Percentiles rank a stretch among this genome's conserved stretches.
Conservation (phyloP, 1,284 basidiomycete species). For the Leccinum pseudoinsigne region DNA sequence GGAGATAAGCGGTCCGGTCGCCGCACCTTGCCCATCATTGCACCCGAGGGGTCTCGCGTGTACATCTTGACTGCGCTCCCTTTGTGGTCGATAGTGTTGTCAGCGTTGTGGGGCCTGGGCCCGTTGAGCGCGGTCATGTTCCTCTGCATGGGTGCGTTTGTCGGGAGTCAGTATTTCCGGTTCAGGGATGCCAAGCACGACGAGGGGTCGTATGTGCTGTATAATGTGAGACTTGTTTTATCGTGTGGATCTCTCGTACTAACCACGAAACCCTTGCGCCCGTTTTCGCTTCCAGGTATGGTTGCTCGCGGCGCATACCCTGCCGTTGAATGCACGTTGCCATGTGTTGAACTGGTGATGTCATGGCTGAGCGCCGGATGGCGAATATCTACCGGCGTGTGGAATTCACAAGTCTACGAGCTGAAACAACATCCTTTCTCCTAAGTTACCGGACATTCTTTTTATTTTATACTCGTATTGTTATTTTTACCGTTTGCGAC, state of each 20-base stretch:
- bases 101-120: slow-evolving; percentile 18
- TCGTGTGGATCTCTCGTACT: neutral
- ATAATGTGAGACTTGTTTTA: slow-evolving; percentile 19
- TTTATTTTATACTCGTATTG: neutral
- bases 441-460: neutral
- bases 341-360: slow-evolving; percentile 8
- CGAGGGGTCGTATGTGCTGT: slow-evolving; percentile 18
- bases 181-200: slow-evolving; percentile 15
- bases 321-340: slow-evolving; percentile 12
- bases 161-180: slow-evolving; percentile 20
- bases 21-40: slow-evolving; percentile 40
- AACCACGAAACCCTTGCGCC: neutral
- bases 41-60: slow-evolving; percentile 27
- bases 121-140: slow-evolving; percentile 10
- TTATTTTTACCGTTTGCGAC: neutral
- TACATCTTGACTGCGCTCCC: slow-evolving; percentile 19
- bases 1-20: slow-evolving; percentile 41
- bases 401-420: neutral
- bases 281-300: slow-evolving; percentile 6
- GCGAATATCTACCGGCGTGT: neutral
- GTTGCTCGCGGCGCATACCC: slow-evolving; percentile 12
- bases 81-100: slow-evolving; percentile 21
- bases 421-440: neutral
- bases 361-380: neutral
- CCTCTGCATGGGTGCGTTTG: slow-evolving; percentile 15